Evolutionary conservation across 2,329 filamentous ascomycete genomes (phyloP), one percentile per base, ranked within the genome.

Genomic region (Pseudocercospora fijiensis): DNA sequence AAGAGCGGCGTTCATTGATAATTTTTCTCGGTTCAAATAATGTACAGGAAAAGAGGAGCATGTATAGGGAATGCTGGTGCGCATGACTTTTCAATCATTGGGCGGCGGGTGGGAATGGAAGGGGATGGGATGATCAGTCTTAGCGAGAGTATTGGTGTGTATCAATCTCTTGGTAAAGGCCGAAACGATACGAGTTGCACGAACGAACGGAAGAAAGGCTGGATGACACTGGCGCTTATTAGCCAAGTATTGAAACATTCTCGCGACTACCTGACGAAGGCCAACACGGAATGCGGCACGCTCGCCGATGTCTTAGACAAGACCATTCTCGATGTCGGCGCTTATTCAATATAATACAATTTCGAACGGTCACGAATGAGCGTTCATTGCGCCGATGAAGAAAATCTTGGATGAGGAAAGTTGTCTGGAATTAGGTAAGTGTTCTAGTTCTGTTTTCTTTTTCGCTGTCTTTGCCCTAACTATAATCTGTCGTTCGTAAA

Each of bases 151-250:
- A 49, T 49, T 49, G 45, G 45, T 26, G 49, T 53, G 49, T 53
- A n/a, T 53, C 22, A 53, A 53, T 53, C 49, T 22, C 45, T 49
- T 26, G 45, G 45, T 18, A 49, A 30, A 53, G 24, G 49, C 49
- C 49, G 49, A 53, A 53, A 53, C 26, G 49, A 53, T 4, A 53
- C 49, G 49, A 53, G 26, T 28, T 53, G 22, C 49, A 53, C 49
- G 49, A 53, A n/a, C 16, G 37, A 41, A n/a, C 16, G 37, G 18
- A 41, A 41, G 9, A 7, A 7, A 41, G 37, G 49, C 49, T 53
- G 49, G 49, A 24, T 49, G 45, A 41, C 45, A 49, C 45, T 24
- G 49, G 49, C 49, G 49, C 49, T 53, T 53, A 53, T 53, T 53
- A 53, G 49, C 49, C 49, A 53, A 26, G 4, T 24, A 53, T 27